Percentiles rank a stretch among this genome's conserved stretches.
These are phyloP conservation scores for Emericellopsis atlantica DNA, from an alignment of 2,329 filamentous ascomycete species.

Conservation along the genomic window DNA sequence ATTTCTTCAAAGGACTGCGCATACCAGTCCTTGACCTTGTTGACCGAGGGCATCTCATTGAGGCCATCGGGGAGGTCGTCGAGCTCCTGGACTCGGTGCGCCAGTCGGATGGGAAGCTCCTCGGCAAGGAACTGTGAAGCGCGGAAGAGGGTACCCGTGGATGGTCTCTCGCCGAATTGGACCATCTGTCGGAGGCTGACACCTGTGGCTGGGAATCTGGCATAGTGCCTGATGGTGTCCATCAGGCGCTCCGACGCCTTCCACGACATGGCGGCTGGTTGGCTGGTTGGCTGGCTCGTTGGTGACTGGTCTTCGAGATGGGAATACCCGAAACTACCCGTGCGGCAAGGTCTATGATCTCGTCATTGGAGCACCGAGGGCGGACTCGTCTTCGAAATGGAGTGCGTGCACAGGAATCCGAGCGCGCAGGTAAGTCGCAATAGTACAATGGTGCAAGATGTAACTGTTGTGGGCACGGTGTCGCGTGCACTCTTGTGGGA, in stretches of 20 bases:
- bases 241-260: constrained; percentile 82
- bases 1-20: constrained; percentile 99
- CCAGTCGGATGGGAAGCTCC: constrained; percentile 91
- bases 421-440: too few relatives aligned
- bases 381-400: too few relatives aligned
- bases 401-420: too few relatives aligned
- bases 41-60: constrained; percentile 95
- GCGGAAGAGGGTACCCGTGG: constrained; percentile 85
- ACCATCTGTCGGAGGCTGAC: constrained; percentile 98
- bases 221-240: constrained; percentile 96
- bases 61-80: constrained; percentile 86
- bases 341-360: background rate
- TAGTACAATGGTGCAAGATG: too few relatives aligned
- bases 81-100: constrained; percentile 92
- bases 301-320: background rate
- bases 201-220: constrained; percentile 90
- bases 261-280: constrained; percentile 63
- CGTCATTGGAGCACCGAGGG: background rate
- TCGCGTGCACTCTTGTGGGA: background rate
- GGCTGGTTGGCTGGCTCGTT: background rate
- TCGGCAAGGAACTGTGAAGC: constrained; percentile 97
- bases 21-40: constrained; percentile 94
- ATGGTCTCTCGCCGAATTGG: constrained; percentile 91
- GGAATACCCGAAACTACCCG: constrained; percentile 1
- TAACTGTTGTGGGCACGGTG: background rate